Base-by-base conservation (phyloP, 768 basidiomycete species). In the Russula abietina region DNA sequence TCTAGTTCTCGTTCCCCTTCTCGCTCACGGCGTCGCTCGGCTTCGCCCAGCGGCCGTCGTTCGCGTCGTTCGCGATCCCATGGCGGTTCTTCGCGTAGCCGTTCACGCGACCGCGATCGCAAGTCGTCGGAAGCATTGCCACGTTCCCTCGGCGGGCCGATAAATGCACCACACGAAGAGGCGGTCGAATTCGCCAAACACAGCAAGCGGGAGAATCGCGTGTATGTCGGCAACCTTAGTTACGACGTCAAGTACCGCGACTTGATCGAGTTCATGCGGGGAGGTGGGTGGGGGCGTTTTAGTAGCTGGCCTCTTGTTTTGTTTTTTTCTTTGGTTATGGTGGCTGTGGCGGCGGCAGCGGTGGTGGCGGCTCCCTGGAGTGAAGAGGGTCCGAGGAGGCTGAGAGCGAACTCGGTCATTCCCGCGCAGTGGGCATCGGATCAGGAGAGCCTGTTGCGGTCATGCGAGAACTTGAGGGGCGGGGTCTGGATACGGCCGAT, bases 211-310 rank as follows among this genome's bases (percentile, higher is more conserved):
- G 97, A 98, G 82, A 93, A 98, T 75, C 83, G 96, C 70, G 93
- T 98, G 71, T 99, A 99, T 72, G 93, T 98, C 75, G 96, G 97
- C 73, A 99, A 99, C 76, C 85, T 99, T 77, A 93, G 91, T 74
- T 99, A 98, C 81, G 92, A 96, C 75, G 92, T 94, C 86, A 95
- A 89, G 79, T 98, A 96, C 79, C 85, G 93, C 78, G 97, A 98
- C 80, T 82, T 99, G 76, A 93, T 95, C 85, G 93, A 98, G 86
- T 98, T 97, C 75, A 96, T 97, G 93, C 84, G 91, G 88, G 91
- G 92, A 93, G 94, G 95, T 97, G 91, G 89, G 95, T 94, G 78
- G 85, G 84, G 85, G 87, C 83, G 84, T 85, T 80, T 80, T 77
- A 81, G 78, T 71, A 55, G 67, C 68, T 78, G 76, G 75, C 74